Evolutionary conservation across 1,284 basidiomycete genomes (phyloP).

Genomic region (Leccinum pallidistipes): DNA sequence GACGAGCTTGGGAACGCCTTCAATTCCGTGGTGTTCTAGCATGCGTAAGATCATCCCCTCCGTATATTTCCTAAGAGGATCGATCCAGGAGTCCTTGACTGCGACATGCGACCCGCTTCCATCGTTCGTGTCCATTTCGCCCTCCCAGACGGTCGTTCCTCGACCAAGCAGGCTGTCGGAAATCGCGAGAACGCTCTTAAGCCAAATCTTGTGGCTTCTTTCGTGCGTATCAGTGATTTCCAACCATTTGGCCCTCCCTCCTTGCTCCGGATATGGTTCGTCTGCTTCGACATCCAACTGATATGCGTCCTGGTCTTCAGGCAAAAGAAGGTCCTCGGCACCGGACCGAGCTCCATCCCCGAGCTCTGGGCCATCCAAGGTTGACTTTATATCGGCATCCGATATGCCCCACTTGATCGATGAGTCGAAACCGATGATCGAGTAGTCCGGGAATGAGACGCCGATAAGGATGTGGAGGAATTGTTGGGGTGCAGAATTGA

Average conservation of each 20-base stretch:
- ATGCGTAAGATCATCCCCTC: conserved; percentile 5
- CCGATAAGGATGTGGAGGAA: neutral
- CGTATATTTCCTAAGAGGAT: conserved; percentile 9
- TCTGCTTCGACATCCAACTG: neutral
- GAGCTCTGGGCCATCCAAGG: neutral
- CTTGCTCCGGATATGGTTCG: neutral
- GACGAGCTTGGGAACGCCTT: neutral
- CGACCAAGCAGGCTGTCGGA: conserved; percentile 4
- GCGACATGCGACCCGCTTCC: neutral
- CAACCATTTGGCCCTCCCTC: neutral
- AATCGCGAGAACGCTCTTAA: neutral
- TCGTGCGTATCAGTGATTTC: neutral
- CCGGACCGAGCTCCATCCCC: neutral
- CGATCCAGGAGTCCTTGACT: conserved; percentile 7
- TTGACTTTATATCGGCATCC: neutral
- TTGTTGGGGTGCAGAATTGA: neutral
- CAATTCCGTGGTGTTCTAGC: neutral
- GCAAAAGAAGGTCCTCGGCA: neutral
- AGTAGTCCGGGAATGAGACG: neutral
- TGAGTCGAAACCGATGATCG: neutral
- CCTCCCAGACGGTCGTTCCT: conserved; percentile 11
- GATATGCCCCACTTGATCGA: neutral
- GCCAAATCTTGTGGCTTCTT: neutral
- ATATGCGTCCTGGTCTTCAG: neutral
- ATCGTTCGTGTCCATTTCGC: neutral